Evolutionary conservation across 805 yeast genomes (phyloP).

Genomic region (Pichia kluyveri): DNA sequence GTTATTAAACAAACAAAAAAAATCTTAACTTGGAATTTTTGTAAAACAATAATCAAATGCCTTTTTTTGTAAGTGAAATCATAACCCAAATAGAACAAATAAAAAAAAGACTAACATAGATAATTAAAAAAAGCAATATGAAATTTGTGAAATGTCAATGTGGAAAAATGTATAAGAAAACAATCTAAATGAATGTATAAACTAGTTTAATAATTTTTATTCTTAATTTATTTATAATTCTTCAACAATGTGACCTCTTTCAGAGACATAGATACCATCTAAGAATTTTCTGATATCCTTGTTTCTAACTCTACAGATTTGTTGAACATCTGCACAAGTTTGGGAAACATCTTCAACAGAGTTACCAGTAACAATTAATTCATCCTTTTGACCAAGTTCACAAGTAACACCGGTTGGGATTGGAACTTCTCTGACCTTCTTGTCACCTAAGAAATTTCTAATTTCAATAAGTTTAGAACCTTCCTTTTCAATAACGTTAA

Average conservation of each 20-base stretch:
- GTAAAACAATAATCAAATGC: too few relatives aligned
- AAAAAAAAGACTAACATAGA: too few relatives aligned
- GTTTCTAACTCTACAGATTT: slow-evolving; percentile 97
- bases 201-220: not conserved
- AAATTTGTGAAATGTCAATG: not conserved
- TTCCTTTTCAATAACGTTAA: slow-evolving; percentile 77
- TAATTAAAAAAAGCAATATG: slow-evolving; percentile 1
- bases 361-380: slow-evolving; percentile 87
- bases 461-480: slow-evolving; percentile 76
- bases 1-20: too few relatives aligned
- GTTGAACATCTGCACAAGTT: slow-evolving; percentile 97
- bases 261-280: slow-evolving; percentile 99
- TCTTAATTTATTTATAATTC: slow-evolving; percentile 13
- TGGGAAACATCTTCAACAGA: slow-evolving; percentile 96
- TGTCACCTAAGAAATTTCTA: slow-evolving; percentile 99
- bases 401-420: slow-evolving; percentile 85
- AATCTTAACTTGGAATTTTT: too few relatives aligned
- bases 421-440: slow-evolving; percentile 84
- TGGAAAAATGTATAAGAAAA: not conserved
- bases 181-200: not conserved
- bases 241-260: slow-evolving; percentile 79
- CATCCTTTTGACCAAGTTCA: slow-evolving; percentile 91
- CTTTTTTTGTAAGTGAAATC: too few relatives aligned
- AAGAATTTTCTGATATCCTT: slow-evolving; percentile 99
- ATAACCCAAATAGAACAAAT: not conserved